Evolutionary conservation across 768 basidiomycete genomes (phyloP).

Genomic region (Sporobolomyces roseus): DNA sequence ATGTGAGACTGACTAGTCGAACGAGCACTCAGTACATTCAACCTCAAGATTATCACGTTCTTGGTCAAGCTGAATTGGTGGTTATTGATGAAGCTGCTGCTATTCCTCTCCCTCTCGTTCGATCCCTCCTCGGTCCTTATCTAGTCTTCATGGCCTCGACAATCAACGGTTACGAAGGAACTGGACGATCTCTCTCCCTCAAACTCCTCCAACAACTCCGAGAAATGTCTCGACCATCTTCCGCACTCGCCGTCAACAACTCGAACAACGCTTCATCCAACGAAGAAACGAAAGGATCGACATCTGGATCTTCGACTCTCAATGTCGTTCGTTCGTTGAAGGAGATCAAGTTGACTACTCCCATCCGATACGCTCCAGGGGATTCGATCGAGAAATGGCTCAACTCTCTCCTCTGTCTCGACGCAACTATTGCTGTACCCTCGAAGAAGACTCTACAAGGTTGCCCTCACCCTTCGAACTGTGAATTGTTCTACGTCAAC

Average conservation of each 20-base stretch:
- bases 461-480: conserved; percentile 89
- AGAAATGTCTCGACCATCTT: conserved; percentile 75
- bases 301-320: conserved; percentile 47
- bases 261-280: neutral
- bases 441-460: conserved; percentile 58
- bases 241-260: conserved; percentile 48
- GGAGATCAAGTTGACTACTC: conserved; percentile 90
- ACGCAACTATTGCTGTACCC: conserved; percentile 64
- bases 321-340: conserved; percentile 71
- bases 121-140: conserved; percentile 86
- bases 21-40: conserved; percentile 72
- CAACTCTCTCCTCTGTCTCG: conserved; percentile 80
- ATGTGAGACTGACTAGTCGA: neutral
- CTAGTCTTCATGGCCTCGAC: conserved; percentile 99
- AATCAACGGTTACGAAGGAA: conserved; percentile 98
- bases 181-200: conserved; percentile 94
- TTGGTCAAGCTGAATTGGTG: conserved; percentile 94
- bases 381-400: conserved; percentile 95
- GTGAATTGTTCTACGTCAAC: conserved; percentile 92
- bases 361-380: conserved; percentile 81
- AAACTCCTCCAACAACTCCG: conserved; percentile 96
- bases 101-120: conserved; percentile 91
- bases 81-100: conserved; percentile 99
- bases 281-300: conserved; percentile 27
- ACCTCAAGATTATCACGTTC: conserved; percentile 94